Percentiles rank a stretch among this genome's conserved stretches.
Evolutionary conservation across 148 eudicot genomes (phyloP).

Genomic region (Drosera capensis): DNA sequence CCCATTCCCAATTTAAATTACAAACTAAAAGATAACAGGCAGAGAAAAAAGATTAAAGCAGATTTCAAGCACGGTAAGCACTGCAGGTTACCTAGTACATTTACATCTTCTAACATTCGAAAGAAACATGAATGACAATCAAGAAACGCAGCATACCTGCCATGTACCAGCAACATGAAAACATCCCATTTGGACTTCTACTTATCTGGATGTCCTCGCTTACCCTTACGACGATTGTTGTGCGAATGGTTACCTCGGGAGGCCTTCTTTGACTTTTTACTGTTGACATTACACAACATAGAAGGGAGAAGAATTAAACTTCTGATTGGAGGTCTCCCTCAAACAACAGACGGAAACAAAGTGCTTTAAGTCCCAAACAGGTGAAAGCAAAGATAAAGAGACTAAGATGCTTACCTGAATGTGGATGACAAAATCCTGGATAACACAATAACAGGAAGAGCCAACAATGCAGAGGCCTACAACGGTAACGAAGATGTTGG

Average conservation of each 20-base stretch:
- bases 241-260: conserved; percentile 22
- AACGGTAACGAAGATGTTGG: conserved; percentile 10
- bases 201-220: conserved; percentile 60
- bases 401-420: conserved; percentile 37
- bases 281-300: conserved; percentile 25
- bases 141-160: no score
- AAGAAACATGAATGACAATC: no score
- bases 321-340: neutral
- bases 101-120: no score
- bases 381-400: neutral
- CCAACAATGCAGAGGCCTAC: conserved; percentile 84
- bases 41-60: no score
- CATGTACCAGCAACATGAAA: no score
- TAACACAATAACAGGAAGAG: conserved; percentile 55
- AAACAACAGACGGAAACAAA: neutral
- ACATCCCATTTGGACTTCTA: conserved; percentile 14
- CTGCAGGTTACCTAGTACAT: no score
- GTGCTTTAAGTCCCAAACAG: neutral
- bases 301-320: neutral
- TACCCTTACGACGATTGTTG: conserved; percentile 63
- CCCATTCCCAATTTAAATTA: no score
- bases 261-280: conserved; percentile 35
- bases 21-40: no score
- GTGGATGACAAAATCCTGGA: conserved; percentile 36
- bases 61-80: no score